Evolutionary conservation across 345 rosid species (phyloP).

Genomic region (Acer negundo): DNA sequence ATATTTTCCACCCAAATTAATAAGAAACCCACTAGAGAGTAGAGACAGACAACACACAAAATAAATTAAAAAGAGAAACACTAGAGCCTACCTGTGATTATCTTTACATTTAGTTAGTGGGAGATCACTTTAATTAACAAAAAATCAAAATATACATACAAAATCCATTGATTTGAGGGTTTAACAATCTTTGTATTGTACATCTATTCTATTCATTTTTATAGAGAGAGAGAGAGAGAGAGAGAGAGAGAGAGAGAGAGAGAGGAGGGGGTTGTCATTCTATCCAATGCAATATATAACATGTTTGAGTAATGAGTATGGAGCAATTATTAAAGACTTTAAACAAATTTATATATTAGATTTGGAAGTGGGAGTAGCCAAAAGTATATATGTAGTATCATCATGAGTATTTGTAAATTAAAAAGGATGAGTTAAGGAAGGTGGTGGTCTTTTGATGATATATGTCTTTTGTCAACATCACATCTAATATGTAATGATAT

Average conservation of each 20-base stretch:
- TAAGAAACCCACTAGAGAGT: background rate
- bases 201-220: background rate
- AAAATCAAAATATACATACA: too few relatives aligned
- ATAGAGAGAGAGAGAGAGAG: background rate
- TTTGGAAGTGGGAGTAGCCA: slow-evolving; percentile 6
- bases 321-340: too few relatives aligned
- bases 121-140: background rate
- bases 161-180: background rate
- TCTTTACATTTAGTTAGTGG: background rate
- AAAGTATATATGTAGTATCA: background rate
- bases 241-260: background rate
- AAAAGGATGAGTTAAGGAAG: background rate
- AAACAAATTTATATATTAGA: too few relatives aligned
- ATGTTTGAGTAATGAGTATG: too few relatives aligned
- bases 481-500: background rate
- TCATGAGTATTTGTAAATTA: background rate
- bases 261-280: too few relatives aligned
- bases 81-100: too few relatives aligned
- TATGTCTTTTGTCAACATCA: background rate
- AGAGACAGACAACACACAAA: background rate
- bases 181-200: background rate
- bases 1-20: background rate
- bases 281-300: too few relatives aligned
- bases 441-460: background rate
- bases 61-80: background rate